These are phyloP conservation scores for Penicillium subrubescens DNA, from an alignment of 495 filamentous ascomycete genomes.

Conservation along the genomic window DNA sequence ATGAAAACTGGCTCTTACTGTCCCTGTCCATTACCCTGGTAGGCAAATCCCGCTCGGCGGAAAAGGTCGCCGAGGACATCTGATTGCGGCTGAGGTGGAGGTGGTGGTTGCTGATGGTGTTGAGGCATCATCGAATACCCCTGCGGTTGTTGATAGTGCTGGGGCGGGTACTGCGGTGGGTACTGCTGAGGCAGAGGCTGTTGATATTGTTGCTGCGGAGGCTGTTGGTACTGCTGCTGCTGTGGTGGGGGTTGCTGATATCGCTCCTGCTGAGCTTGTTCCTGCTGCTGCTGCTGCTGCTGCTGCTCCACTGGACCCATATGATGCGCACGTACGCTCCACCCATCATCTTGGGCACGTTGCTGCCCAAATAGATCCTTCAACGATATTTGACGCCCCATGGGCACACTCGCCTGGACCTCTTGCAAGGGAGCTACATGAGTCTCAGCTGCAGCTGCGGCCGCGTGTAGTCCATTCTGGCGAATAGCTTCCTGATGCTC, in stretches of 20 bases:
- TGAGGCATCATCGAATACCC: conserved; percentile 21
- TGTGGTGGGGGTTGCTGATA: conserved; percentile 14
- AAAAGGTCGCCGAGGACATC: conserved; percentile 49
- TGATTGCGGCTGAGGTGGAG: conserved; percentile 22
- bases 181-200: conserved; percentile 5
- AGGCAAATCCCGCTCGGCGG: conserved; percentile 43
- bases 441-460: conserved; percentile 34
- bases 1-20: conserved; percentile 8
- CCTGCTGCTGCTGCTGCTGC: conserved; percentile 10
- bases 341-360: conserved; percentile 52
- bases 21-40: conserved; percentile 29
- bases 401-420: conserved; percentile 42
- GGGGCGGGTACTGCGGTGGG: neutral
- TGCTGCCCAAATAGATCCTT: conserved; percentile 60
- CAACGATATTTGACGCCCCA: conserved; percentile 56
- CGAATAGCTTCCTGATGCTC: conserved; percentile 43
- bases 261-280: conserved; percentile 2
- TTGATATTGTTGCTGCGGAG: conserved; percentile 15
- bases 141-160: conserved; percentile 13
- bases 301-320: conserved; percentile 11
- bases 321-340: conserved; percentile 51
- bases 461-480: conserved; percentile 41
- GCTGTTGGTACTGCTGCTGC: conserved; percentile 2
- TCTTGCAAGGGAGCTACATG: conserved; percentile 36
- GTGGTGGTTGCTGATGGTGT: conserved; percentile 16